phyloP scores from a whole-genome alignment of 1,139 yeast genomes.

The Kluyveromyces sp. region DNA sequence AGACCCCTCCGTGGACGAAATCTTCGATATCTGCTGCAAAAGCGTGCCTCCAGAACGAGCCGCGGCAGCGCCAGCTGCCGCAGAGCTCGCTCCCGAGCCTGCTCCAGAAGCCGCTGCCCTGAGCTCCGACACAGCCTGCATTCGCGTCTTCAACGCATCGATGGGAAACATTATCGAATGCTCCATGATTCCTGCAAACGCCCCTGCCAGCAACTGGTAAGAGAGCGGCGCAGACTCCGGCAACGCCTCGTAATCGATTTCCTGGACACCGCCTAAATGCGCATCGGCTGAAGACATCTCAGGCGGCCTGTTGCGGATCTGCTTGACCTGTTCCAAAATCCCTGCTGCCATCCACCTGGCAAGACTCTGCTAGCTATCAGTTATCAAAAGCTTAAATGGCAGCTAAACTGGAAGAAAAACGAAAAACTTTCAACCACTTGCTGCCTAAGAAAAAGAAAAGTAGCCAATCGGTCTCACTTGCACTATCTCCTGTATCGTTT shows the following conservation, averaged over 20 bases:
- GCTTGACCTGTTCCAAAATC: too few species aligned
- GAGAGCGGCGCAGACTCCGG: conserved; percentile 81
- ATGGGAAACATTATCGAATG: conserved; percentile 96
- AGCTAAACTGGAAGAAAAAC: too few species aligned
- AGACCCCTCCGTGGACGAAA: conserved; percentile 86
- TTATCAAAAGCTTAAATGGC: too few species aligned
- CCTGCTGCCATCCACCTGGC: too few species aligned
- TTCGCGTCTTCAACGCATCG: conserved; percentile 90
- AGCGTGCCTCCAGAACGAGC: conserved; percentile 34
- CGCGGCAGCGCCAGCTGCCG: conserved; percentile 30
- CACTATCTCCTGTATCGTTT: too few species aligned
- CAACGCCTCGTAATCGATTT: conserved; percentile 80
- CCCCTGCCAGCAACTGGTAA: conserved; percentile 87
- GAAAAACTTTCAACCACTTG: too few species aligned
- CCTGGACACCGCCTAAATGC: conserved; percentile 15
- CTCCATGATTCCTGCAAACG: conserved; percentile 97
- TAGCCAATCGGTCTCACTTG: too few species aligned
- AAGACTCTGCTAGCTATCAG: too few species aligned
- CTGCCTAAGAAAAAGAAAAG: too few species aligned
- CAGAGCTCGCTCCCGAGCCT: conserved; percentile 7
- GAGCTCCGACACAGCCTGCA: conserved; percentile 54
- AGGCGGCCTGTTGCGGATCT: too few species aligned
- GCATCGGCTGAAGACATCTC: background rate
- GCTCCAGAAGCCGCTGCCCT: conserved; percentile 13
- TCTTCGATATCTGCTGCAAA: conserved; percentile 55